A percentile compares a stretch with the other conserved stretches of the same genome.
Conservation (phyloP, 1,139 yeast species). For the Suhomyces chickasaworum region DNA sequence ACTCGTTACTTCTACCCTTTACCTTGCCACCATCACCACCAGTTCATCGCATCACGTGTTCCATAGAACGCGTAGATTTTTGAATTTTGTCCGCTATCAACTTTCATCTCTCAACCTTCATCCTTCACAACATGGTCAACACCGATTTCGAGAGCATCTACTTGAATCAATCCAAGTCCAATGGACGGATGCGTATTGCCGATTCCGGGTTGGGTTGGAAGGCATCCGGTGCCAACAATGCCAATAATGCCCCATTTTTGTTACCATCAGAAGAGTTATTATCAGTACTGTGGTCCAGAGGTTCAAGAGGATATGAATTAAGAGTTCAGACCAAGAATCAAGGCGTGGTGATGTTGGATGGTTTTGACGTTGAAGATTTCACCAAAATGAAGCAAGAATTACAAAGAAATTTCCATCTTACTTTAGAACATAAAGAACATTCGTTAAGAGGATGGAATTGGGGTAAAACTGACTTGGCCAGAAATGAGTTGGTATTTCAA, state of each 20-base stretch:
- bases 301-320: slow-evolving; percentile 87
- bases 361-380: slow-evolving; percentile 84
- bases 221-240: slow-evolving; percentile 45
- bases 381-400: slow-evolving; percentile 79
- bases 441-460: slow-evolving; percentile 98
- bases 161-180: slow-evolving; percentile 77
- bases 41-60: neutral
- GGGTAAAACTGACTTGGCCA: slow-evolving; percentile 92
- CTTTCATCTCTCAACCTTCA: no score
- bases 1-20: neutral
- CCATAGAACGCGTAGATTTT: neutral
- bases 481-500: slow-evolving; percentile 85
- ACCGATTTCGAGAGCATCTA: slow-evolving; percentile 83
- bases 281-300: slow-evolving; percentile 88
- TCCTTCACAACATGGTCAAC: slow-evolving; percentile 37
- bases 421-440: slow-evolving; percentile 83
- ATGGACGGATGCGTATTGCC: slow-evolving; percentile 92
- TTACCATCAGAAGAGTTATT: slow-evolving; percentile 83
- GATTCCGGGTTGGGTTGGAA: slow-evolving; percentile 98
- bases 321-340: slow-evolving; percentile 85
- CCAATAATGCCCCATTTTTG: slow-evolving; percentile 71
- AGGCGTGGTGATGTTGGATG: slow-evolving; percentile 87
- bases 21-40: neutral
- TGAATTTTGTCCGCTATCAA: neutral
- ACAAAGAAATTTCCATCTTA: slow-evolving; percentile 71